Conservation (phyloP, 129 eudicot genomes). For the Flaveria linearis region DNA sequence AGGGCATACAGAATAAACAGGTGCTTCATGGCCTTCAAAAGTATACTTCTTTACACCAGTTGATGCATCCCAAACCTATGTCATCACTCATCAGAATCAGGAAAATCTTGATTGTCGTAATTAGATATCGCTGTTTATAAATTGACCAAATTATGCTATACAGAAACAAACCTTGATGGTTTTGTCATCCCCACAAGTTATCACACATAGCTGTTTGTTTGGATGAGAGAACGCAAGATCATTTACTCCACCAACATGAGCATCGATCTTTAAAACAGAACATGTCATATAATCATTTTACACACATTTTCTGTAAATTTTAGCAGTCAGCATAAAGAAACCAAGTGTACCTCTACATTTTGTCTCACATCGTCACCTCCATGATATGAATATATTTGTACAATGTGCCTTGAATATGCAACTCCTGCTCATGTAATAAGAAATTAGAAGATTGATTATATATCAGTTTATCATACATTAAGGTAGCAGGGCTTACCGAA, state of each 20-base stretch:
- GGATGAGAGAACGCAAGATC: slow-evolving; percentile 93
- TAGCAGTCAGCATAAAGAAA: background rate
- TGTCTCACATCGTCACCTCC: slow-evolving; percentile 47
- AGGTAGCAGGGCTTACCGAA: slow-evolving; percentile 44
- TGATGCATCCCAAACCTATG: slow-evolving; percentile 53
- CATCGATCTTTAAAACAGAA: slow-evolving; percentile 45
- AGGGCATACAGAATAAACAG: slow-evolving; percentile 57
- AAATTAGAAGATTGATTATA: slow-evolving; percentile 1
- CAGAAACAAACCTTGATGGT: slow-evolving; percentile 67
- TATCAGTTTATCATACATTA: background rate
- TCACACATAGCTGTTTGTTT: slow-evolving; percentile 84
- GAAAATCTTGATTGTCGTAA: slow-evolving; percentile 15
- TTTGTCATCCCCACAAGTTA: slow-evolving; percentile 91
- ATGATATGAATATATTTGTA: slow-evolving; percentile 51
- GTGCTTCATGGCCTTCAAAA: slow-evolving; percentile 64
- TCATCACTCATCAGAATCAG: background rate
- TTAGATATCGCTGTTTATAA: background rate
- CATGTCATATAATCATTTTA: background rate
- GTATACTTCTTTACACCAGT: slow-evolving; percentile 55
- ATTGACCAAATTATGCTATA: background rate
- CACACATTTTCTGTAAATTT: background rate
- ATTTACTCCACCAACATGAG: slow-evolving; percentile 88
- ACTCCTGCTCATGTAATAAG: slow-evolving; percentile 53
- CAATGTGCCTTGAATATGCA: slow-evolving; percentile 83
- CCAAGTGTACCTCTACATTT: slow-evolving; percentile 55